Evolutionary conservation across 2,329 filamentous ascomycete species (phyloP), one percentile per base, ranked within the genome.

Genomic region (Cladosporium sphaerospermum): DNA sequence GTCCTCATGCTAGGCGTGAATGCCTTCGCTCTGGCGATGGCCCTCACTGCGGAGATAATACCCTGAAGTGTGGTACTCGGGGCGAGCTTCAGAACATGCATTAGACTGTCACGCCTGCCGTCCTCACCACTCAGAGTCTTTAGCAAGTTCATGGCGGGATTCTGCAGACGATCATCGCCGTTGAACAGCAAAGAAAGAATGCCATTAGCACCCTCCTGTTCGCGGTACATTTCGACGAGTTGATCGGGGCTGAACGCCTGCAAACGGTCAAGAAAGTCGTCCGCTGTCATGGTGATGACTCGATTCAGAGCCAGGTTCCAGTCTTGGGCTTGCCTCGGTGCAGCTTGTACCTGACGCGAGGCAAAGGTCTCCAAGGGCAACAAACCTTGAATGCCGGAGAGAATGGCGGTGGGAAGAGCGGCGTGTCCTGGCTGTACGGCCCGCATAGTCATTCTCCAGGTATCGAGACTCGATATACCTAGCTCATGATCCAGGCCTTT

Each of bases 171-270:
- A 53, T 86, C 76, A 60, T 95, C 85, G 13, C 89, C 88, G 41
- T 90, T 90, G 53, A 96, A 83, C 6, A 96, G 81, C 14, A 89
- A 79, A 4, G 86, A 85, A 43, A 96, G 82, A 40, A 96, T 78
- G 36, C 88, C 82, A 59, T 85, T 83, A 55, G 88, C 86, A 6
- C 84, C 84, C 40, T 82, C 74, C 16, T 81, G 78, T 54, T 85
- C 82, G 49, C 80, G 76, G 62, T 88, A 89, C 9, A 97, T 72
- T 19, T 79, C 74, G 54, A 83, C 79, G 39, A 97, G 75, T 54
- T 92, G 82, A 3, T 78, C 72, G 0, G 82, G 76, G 16, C 81
- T 78, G 63, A 96, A 91, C 56, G 91, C 86, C 34, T 85, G 85
- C 41, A 99, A 73, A 9, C 86, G 81, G 58, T 90, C 86, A 39